Evolutionary conservation across 1,284 basidiomycete genomes (phyloP).

Genomic region (Ganoderma boninense): DNA sequence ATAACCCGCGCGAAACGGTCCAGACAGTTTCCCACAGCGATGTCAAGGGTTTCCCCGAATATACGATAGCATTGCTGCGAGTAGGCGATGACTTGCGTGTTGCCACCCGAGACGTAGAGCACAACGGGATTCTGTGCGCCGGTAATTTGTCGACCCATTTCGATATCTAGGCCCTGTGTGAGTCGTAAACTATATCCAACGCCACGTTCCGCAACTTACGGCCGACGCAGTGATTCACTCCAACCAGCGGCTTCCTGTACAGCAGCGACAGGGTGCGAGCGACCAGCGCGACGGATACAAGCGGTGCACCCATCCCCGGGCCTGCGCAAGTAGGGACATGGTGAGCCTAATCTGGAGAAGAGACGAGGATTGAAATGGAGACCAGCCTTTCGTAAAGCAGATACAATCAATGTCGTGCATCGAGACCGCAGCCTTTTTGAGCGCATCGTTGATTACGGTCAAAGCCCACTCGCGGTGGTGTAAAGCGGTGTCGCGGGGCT

Average conservation of each 20-base stretch:
- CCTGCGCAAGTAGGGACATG: constrained; percentile 56
- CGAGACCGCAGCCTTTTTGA: constrained; percentile 75
- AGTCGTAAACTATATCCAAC: neutral
- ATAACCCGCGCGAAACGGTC: constrained; percentile 99
- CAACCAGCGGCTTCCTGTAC: constrained; percentile 92
- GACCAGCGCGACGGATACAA: constrained; percentile 96
- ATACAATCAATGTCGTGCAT: constrained; percentile 92
- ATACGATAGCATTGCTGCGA: constrained; percentile 97
- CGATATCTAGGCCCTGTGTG: constrained; percentile 80
- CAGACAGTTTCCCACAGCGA: constrained; percentile 98
- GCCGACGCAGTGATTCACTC: constrained; percentile 98
- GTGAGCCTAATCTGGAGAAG: neutral
- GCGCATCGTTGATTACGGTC: constrained; percentile 83
- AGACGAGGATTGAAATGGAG: neutral
- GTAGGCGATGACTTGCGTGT: constrained; percentile 99
- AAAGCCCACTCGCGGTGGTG: constrained; percentile 96
- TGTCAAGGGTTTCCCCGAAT: constrained; percentile 99
- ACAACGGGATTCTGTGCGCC: constrained; percentile 96
- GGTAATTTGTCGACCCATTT: constrained; percentile 98
- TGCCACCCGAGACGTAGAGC: constrained; percentile 98
- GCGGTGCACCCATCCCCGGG: constrained; percentile 97
- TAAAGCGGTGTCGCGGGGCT: constrained; percentile 93
- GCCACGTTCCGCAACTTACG: constrained; percentile 65
- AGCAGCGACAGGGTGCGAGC: constrained; percentile 91
- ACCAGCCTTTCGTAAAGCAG: constrained; percentile 93